These are phyloP conservation scores for Myxozyma neotropica DNA, from an alignment of 805 yeast genomes.

Conservation along the genomic window DNA sequence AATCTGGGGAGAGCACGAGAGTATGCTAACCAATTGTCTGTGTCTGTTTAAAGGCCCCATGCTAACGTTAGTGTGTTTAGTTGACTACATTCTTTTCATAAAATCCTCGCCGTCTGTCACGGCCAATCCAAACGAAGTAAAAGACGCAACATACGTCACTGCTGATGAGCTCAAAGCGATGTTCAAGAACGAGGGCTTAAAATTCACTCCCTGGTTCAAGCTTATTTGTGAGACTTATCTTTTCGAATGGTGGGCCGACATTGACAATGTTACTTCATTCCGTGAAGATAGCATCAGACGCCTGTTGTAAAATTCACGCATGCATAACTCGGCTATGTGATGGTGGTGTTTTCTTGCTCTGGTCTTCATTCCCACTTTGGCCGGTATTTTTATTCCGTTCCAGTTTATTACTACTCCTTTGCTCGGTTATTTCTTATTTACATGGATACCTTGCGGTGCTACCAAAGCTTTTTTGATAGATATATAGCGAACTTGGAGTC, in stretches of 20 bases:
- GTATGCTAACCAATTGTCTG: constrained; percentile 41
- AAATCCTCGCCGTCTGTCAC: constrained; percentile 55
- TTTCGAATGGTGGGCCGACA: constrained; percentile 90
- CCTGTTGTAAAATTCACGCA: constrained; percentile 26
- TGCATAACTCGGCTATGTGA: background rate
- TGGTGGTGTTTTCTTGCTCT: background rate
- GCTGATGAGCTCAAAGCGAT: constrained; percentile 66
- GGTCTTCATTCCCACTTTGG: background rate
- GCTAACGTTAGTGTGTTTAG: constrained; percentile 1
- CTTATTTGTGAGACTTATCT: constrained; percentile 88
- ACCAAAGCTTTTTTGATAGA: too few relatives aligned
- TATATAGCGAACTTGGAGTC: too few relatives aligned
- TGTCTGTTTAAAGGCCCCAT: too few relatives aligned
- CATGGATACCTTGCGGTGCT: too few relatives aligned
- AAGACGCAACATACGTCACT: constrained; percentile 74
- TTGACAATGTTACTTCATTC: constrained; percentile 58
- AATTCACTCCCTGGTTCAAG: constrained; percentile 98
- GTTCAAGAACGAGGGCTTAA: constrained; percentile 66
- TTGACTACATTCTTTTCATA: constrained; percentile 88
- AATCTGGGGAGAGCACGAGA: constrained; percentile 97
- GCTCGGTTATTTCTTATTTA: too few relatives aligned
- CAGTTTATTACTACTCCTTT: background rate
- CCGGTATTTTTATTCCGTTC: background rate
- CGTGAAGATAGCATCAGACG: constrained; percentile 44
- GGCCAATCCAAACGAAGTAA: constrained; percentile 82